Evolutionary conservation across 2,329 filamentous ascomycete species (phyloP).

Genomic region (Orbilia ellipsospora): DNA sequence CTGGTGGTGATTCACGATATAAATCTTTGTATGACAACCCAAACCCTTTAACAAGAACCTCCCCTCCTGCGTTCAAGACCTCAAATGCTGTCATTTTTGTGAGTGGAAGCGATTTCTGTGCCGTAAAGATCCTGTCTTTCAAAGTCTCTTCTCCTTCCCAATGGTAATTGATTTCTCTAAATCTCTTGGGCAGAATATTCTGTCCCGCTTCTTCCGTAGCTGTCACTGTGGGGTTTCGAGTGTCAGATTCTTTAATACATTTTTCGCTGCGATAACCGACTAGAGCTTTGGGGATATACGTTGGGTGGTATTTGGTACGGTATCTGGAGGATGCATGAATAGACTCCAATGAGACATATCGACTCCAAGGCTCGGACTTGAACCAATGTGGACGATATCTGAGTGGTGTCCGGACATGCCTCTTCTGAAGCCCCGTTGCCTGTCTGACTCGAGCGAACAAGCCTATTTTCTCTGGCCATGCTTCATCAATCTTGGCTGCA

Average conservation of each 20-base stretch:
- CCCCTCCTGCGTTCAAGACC: conserved; percentile 27
- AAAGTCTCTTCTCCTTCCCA: conserved; percentile 17
- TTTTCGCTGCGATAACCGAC: conserved; percentile 22
- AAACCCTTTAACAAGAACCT: conserved; percentile 25
- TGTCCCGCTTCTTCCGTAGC: conserved; percentile 3
- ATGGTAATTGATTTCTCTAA: background rate
- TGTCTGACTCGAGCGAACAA: conserved; percentile 9
- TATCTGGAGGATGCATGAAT: conserved; percentile 40
- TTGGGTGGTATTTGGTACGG: conserved; percentile 14
- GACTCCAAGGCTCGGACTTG: conserved; percentile 34
- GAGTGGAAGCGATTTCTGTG: conserved; percentile 10
- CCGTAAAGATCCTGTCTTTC: conserved; percentile 1
- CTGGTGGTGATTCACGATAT: conserved; percentile 39
- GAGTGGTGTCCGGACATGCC: conserved; percentile 33
- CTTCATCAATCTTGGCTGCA: conserved; percentile 30
- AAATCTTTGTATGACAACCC: conserved; percentile 34
- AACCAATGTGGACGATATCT: conserved; percentile 53
- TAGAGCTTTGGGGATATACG: conserved; percentile 40
- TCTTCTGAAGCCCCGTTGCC: conserved; percentile 10
- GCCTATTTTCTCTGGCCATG: background rate
- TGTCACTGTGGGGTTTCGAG: background rate
- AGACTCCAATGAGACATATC: conserved; percentile 29
- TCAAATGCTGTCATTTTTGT: conserved; percentile 38
- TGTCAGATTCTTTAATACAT: conserved; percentile 6
- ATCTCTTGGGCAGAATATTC: background rate